Conservation (phyloP, 2,329 filamentous ascomycete genomes). For the Penicillium sp. region DNA sequence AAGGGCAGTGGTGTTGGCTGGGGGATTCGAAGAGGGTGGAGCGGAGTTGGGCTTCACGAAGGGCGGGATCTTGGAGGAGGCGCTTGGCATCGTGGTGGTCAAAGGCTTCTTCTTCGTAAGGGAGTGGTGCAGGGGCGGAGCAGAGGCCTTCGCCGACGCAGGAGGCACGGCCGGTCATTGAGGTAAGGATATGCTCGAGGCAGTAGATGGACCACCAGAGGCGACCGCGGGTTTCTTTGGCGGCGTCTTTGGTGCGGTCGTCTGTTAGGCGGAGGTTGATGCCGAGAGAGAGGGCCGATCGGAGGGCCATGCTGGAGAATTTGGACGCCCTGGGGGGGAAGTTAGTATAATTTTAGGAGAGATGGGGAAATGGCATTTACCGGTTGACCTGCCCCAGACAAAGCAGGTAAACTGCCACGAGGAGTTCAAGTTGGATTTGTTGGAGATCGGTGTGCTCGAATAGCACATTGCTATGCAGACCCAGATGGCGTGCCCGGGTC, state of each 20-base stretch:
- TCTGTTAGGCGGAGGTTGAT: slow-evolving; percentile 42
- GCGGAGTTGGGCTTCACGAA: slow-evolving; percentile 23
- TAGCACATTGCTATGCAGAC: slow-evolving; percentile 33
- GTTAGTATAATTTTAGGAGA: background rate
- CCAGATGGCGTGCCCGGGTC: slow-evolving; percentile 38
- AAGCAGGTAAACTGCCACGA: slow-evolving; percentile 41
- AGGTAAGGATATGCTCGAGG: slow-evolving; percentile 41
- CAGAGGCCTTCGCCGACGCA: slow-evolving; percentile 38
- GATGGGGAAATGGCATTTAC: slow-evolving; percentile 18
- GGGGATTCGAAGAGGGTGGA: slow-evolving; percentile 27
- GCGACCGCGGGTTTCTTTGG: slow-evolving; percentile 41
- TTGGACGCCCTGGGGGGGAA: slow-evolving; percentile 36
- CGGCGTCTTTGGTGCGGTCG: slow-evolving; percentile 29
- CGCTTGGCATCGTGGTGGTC: slow-evolving; percentile 21
- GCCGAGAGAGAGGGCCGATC: slow-evolving; percentile 39
- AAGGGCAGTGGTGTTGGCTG: slow-evolving; percentile 1
- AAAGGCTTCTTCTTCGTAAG: slow-evolving; percentile 37
- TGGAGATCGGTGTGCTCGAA: slow-evolving; percentile 43
- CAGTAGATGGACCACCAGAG: slow-evolving; percentile 45
- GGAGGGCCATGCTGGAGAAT: slow-evolving; percentile 39
- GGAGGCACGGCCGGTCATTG: slow-evolving; percentile 42
- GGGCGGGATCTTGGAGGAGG: slow-evolving; percentile 22
- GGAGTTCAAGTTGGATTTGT: slow-evolving; percentile 41
- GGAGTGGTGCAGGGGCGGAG: slow-evolving; percentile 36
- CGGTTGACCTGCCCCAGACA: slow-evolving; percentile 41